Evolutionary conservation across 2,329 filamentous ascomycete genomes (phyloP).

Genomic region (Periglandula ipomoeae): DNA sequence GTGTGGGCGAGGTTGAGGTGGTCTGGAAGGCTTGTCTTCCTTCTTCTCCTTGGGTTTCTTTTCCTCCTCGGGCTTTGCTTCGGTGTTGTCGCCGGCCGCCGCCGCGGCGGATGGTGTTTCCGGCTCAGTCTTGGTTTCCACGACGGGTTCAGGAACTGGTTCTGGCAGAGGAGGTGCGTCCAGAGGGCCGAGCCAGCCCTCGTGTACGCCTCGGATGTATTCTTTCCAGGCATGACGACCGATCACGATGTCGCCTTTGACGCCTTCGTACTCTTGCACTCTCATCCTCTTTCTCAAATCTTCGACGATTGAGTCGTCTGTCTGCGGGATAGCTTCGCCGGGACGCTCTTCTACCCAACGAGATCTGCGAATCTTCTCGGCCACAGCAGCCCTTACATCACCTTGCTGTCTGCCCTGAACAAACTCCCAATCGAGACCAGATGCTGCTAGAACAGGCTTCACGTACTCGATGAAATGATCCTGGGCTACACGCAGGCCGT

Average conservation of each 20-base stretch:
- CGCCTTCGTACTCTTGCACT: slow-evolving; percentile 61
- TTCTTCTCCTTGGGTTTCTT: slow-evolving; percentile 32
- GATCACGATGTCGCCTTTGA: slow-evolving; percentile 77
- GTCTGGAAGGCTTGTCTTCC: slow-evolving; percentile 45
- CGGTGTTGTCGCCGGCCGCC: slow-evolving; percentile 13
- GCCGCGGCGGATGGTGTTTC: slow-evolving; percentile 9
- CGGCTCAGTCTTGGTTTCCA: slow-evolving; percentile 11
- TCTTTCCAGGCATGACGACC: slow-evolving; percentile 96
- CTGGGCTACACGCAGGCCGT: slow-evolving; percentile 74
- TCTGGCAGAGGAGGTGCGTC: slow-evolving; percentile 43
- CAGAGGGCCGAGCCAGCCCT: slow-evolving; percentile 89
- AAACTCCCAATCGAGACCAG: slow-evolving; percentile 91
- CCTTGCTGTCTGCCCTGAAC: slow-evolving; percentile 86
- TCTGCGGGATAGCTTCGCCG: slow-evolving; percentile 37
- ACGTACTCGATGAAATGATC: slow-evolving; percentile 95
- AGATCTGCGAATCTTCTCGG: slow-evolving; percentile 72
- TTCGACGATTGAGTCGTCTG: slow-evolving; percentile 47
- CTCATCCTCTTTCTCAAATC: slow-evolving; percentile 56
- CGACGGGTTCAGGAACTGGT: slow-evolving; percentile 14
- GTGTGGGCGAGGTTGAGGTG: slow-evolving; percentile 60
- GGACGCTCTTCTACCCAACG: slow-evolving; percentile 49
- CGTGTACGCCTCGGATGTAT: slow-evolving; percentile 85
- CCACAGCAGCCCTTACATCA: slow-evolving; percentile 80
- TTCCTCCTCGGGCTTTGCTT: slow-evolving; percentile 28
- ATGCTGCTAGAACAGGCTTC: slow-evolving; percentile 83